Evolutionary conservation across 2,329 filamentous ascomycete species (phyloP), one percentile per base, ranked within the genome.

Genomic region (Fusarium sambucinum): DNA sequence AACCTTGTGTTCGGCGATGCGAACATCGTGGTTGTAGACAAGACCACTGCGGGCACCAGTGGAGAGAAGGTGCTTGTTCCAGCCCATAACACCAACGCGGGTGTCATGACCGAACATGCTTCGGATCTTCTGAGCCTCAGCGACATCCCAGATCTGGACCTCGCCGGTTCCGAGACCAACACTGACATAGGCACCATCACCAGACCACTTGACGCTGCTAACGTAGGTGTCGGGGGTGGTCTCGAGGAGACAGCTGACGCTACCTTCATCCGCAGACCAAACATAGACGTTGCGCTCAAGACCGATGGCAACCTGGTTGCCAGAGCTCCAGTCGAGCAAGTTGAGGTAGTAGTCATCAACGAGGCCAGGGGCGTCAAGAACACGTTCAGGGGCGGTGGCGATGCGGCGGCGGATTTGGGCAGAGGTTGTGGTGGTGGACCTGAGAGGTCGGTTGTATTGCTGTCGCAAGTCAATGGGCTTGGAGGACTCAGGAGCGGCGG

Each of bases 291-390:
- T 97, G 72, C 95, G 94, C 84, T 98, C 96, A 14, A 99, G 89
- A 59, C 95, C 96, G 77, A 99, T 98, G 48, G 96, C 96, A 55
- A 99, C 95, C 81, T 99, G 96, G 85, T 99, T 99, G 63, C 92
- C 91, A 9, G 94, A 96, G 77, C 94, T 97, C 96, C 96, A 99
- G 84, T 99, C 96, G 27, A 99, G 89, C 38, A 99, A 87, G 85
- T 99, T 99, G 74, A 99, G 91, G 80, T 99, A 99, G 87, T 98
- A 99, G 83, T 99, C 96, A 76, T 99, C 96, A 65, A 98, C 92
- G 54, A 99, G 89, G 57, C 95, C 96, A 8, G 96, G 96, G 6
- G 96, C 96, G 80, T 99, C 96, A 27, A 99, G 88, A 16, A 99
- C 96, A 69, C 96, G 92, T 82, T 99, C 96, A 13, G 96, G 96